A percentile compares a stretch with the other conserved stretches of the same genome.
Evolutionary conservation across 2,329 filamentous ascomycete genomes (phyloP).

Genomic region (Rhinocladiella similis): DNA sequence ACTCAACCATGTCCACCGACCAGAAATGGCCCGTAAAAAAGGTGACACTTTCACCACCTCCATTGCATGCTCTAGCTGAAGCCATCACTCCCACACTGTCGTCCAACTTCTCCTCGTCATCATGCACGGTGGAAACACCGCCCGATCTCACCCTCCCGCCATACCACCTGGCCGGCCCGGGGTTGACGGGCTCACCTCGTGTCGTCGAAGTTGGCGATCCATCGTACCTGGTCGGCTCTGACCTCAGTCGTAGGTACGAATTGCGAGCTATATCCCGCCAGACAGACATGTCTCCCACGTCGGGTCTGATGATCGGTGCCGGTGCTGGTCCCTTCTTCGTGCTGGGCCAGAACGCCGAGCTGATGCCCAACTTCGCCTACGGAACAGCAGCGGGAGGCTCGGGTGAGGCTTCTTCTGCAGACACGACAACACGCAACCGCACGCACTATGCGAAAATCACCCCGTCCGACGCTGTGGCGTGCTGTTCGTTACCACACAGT

Average conservation of each 20-base stretch:
- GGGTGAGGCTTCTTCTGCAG: not conserved
- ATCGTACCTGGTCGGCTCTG: slow-evolving; percentile 37
- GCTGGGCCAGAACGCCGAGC: slow-evolving; percentile 43
- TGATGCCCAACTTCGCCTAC: slow-evolving; percentile 42
- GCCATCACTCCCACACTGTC: slow-evolving; percentile 8
- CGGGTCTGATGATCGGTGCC: slow-evolving; percentile 42
- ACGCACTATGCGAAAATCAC: slow-evolving; percentile 32
- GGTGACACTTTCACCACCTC: slow-evolving; percentile 7
- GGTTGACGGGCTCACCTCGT: slow-evolving; percentile 41
- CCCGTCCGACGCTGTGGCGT: slow-evolving; percentile 24
- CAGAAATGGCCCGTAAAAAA: slow-evolving; percentile 5
- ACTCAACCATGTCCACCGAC: not conserved
- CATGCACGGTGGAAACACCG: slow-evolving; percentile 9
- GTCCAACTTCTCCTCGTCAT: slow-evolving; percentile 10
- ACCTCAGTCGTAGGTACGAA: slow-evolving; percentile 37
- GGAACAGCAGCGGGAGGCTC: slow-evolving; percentile 23
- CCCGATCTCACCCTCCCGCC: slow-evolving; percentile 41
- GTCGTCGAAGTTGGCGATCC: slow-evolving; percentile 49
- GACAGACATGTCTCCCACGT: slow-evolving; percentile 38
- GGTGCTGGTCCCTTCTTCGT: slow-evolving; percentile 46
- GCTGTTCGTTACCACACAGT: slow-evolving; percentile 21
- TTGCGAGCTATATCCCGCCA: slow-evolving; percentile 33
- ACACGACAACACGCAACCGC: slow-evolving; percentile 25
- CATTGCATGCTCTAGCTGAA: slow-evolving; percentile 1
- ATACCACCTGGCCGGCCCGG: slow-evolving; percentile 41